Evolutionary conservation across 192 early-diverging fungal species (phyloP), one percentile per base, ranked within the genome.

Genomic region (Coemansia sp.): DNA sequence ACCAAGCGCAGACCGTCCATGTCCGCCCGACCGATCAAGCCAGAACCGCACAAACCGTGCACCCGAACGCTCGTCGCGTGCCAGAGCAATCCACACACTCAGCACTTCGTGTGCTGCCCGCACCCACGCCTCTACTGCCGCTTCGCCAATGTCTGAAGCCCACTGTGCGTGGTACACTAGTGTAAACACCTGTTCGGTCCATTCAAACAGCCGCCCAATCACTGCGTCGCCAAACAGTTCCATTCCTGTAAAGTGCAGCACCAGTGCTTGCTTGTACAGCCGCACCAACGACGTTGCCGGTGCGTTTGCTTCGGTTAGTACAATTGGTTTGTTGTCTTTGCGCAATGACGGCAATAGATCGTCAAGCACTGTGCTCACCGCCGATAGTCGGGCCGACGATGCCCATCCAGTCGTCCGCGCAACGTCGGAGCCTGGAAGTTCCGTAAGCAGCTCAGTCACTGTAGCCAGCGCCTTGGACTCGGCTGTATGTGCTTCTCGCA

Each of bases 11-110:
- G 74, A 65, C 26, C 38, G 34, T 4, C 64, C 69, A 17, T 56
- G 52, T 20, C 37, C 59, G 36, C 68, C 61, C 10, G 61, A 58
- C 17, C 54, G 51, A 17, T 48, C 40, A 52, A 74, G 64, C 75
- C 75, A 72, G 36, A 61, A 60, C 26, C 62, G 62, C 12, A 74
- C 68, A 64, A 79, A 79, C 50, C 67, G 67, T 2, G 71, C 63
- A 1, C 71, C 67, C 12, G 52, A 64, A 1, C 12, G 36, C 31
- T 25, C 51, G 44, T 70, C 70, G 6, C 60, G 63, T 10, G 76
- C 64, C 28, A 79, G 58, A 9, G 47, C 48, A 3, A 68, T 60
- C 76, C 76, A 79, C 48, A 53, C 37, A 25, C 56, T 61, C 26
- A 79, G 47, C 2, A 68, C 65, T 49, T 73, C 76, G 17, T 63